Evolutionary conservation across 176 grass and related monocot species (phyloP).

Genomic region (Musa itinerans): DNA sequence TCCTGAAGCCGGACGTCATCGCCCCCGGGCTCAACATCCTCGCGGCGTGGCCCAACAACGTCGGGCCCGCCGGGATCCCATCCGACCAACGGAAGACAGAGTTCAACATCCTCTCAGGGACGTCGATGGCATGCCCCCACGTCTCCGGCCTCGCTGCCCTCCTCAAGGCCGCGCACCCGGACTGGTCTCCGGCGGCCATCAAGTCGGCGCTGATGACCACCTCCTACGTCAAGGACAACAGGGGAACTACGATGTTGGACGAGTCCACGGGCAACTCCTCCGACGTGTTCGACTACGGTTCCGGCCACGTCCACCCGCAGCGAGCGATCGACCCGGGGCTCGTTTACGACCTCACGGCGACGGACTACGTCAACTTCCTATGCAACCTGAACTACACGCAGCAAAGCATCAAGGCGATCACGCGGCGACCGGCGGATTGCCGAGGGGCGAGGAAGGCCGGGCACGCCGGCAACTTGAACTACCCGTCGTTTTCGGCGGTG

Average conservation of each 20-base stretch:
- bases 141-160: conserved; percentile 74
- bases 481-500: conserved; percentile 51
- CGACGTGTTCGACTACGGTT: conserved; percentile 59
- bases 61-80: conserved; percentile 70
- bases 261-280: conserved; percentile 57
- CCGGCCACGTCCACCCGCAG: conserved; percentile 88
- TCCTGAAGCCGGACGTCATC: conserved; percentile 80
- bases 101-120: conserved; percentile 94
- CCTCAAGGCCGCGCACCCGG: conserved; percentile 81
- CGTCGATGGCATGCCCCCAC: conserved; percentile 95
- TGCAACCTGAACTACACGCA: conserved; percentile 83
- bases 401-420: conserved; percentile 74
- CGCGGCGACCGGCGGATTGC: conserved; percentile 55
- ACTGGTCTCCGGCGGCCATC: conserved; percentile 74
- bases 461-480: conserved; percentile 77
- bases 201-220: conserved; percentile 96
- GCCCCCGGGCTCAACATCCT: conserved; percentile 90
- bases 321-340: conserved; percentile 88
- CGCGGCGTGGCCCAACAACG: conserved; percentile 65
- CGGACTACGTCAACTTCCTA: conserved; percentile 65
- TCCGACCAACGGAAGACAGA: conserved; percentile 53
- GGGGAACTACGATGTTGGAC: conserved; percentile 55
- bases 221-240: conserved; percentile 57
- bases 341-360: conserved; percentile 49
- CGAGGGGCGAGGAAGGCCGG: conserved; percentile 42